Base-by-base conservation (phyloP, 352 stramenopile genomes). In the Phytophthora brassicae region DNA sequence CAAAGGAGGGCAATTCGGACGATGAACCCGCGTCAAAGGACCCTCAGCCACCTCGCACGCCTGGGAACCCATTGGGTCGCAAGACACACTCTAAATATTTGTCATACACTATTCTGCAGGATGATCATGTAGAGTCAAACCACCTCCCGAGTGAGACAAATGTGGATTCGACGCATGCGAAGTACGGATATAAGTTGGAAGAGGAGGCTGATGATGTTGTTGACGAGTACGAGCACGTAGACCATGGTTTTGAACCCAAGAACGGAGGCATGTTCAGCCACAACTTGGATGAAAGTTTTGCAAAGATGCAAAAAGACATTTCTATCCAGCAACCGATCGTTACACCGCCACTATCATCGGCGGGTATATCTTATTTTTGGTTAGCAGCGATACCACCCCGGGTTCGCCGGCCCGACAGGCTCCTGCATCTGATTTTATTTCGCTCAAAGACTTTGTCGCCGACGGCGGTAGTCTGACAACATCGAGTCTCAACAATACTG, bases 371-470 rank as follows among this genome's bases (percentile, higher is more conserved):
- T 28, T 56, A n/a, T n/a, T 29, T 35, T 55, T 23, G 1, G 46
- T 47, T 23, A 70, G 22, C 22, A 73, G 41, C 19, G 66, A 66
- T 49, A 65, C 38, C 6, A 46, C 41, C 14, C 31, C 36, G 24
- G 13, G 45, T 47, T 3, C 23, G 0, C 29, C 45, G 22, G 13
- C 43, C 36, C 19, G 44, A 38, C 35, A 50, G 20, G 48, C 33
- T 19, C 57, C 36, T 12, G 55, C 47, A 45, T 68, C 51, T 4
- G 74, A 80, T 49, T 78, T 86, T 38, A 84, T 86, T 53, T 77
- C 77, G 19, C 70, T 86, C 1, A 79, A 81, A 23, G 72, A 84
- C 55, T 86, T 81, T 50, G 47, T 78, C 17, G 62, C 77, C 16
- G 58, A 83, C 41, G 59, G 52, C 14, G 72, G 74, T 16, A 73